Evolutionary conservation across 805 yeast genomes (phyloP).

Genomic region (Millerago galiae): DNA sequence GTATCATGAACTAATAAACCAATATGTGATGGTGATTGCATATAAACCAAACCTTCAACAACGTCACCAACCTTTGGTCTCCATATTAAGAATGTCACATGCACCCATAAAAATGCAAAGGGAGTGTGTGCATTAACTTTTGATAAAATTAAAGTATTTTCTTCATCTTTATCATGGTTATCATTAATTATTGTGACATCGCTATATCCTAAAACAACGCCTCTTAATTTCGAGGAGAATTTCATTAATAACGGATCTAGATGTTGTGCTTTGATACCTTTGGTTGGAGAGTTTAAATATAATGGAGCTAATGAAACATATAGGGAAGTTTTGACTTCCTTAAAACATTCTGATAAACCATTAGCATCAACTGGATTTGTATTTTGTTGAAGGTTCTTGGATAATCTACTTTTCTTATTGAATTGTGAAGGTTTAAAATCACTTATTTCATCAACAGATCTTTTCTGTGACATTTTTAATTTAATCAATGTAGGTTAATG

Average conservation of each 20-base stretch:
- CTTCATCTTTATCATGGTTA: conserved; percentile 20
- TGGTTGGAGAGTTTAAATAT: conserved; percentile 58
- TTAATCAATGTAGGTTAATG: not conserved
- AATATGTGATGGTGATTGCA: conserved; percentile 93
- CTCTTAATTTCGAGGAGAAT: conserved; percentile 62
- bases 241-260: conserved; percentile 86
- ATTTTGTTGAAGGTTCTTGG: conserved; percentile 25
- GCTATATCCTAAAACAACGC: conserved; percentile 78
- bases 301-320: conserved; percentile 88
- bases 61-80: conserved; percentile 82
- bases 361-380: conserved; percentile 32
- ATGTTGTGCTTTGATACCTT: conserved; percentile 83
- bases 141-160: conserved; percentile 38
- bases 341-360: conserved; percentile 66
- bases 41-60: conserved; percentile 79
- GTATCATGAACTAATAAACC: conserved; percentile 89
- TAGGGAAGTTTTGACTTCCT: conserved; percentile 49
- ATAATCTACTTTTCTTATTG: conserved; percentile 15
- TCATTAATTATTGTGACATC: conserved; percentile 49
- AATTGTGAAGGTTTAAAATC: not conserved
- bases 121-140: conserved; percentile 78
- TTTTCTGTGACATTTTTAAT: conserved; percentile 1
- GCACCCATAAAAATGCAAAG: conserved; percentile 81
- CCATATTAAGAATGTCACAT: conserved; percentile 83
- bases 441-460: not conserved